A percentile compares a stretch with the other conserved stretches of the same genome.
Evolutionary conservation across 352 stramenopile genomes (phyloP).

Genomic region (Pythium rhizo-oryzae): DNA sequence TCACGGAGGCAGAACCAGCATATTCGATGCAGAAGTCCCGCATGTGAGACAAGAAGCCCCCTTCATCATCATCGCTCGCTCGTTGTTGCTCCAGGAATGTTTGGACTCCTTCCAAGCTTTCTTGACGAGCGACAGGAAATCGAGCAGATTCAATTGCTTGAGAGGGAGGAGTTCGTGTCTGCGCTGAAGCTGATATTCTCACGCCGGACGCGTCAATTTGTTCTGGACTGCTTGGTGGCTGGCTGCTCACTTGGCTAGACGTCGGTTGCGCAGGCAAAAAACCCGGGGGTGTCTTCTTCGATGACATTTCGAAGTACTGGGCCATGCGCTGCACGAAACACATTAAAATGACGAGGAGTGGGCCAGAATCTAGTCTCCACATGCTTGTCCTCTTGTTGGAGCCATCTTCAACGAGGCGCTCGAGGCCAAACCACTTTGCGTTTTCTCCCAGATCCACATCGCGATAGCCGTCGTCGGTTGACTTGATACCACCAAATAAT

Average conservation of each 20-base stretch:
- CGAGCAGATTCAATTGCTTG: background rate
- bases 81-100: constrained; percentile 16
- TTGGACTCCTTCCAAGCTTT: background rate
- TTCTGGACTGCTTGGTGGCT: constrained; percentile 6
- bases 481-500: constrained; percentile 21
- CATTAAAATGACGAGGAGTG: constrained; percentile 75
- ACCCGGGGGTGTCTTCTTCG: background rate
- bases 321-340: constrained; percentile 69
- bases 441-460: constrained; percentile 18
- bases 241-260: constrained; percentile 19
- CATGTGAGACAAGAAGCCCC: constrained; percentile 65
- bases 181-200: constrained; percentile 1
- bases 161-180: background rate
- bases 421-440: constrained; percentile 39
- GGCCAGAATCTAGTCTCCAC: constrained; percentile 54
- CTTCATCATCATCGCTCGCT: constrained; percentile 34
- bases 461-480: constrained; percentile 15
- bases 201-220: background rate
- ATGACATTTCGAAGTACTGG: constrained; percentile 60
- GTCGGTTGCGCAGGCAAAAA: background rate
- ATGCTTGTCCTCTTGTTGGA: constrained; percentile 28
- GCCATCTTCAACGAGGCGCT: constrained; percentile 46
- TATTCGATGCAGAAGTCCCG: constrained; percentile 71
- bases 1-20: constrained; percentile 75
- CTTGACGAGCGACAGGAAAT: background rate